These are phyloP conservation scores for Cercospora sp. DNA, from an alignment of 2,329 filamentous ascomycete species.

Conservation along the genomic window DNA sequence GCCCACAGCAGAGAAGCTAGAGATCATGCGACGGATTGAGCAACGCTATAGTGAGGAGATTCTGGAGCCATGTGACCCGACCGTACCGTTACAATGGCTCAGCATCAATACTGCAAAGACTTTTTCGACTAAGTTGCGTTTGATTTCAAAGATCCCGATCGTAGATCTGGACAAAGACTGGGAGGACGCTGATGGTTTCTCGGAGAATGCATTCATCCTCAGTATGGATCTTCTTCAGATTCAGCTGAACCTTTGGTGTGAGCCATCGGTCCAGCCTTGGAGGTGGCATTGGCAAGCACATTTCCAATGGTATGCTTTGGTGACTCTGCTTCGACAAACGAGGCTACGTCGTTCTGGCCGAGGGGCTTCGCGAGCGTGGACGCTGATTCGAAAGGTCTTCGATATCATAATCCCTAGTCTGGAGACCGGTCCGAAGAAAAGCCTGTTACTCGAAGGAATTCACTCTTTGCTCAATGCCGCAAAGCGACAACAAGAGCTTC, in stretches of 20 bases:
- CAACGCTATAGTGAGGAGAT: conserved; percentile 30
- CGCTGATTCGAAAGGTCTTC: conserved; percentile 28
- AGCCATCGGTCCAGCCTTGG: conserved; percentile 33
- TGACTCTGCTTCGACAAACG: conserved; percentile 31
- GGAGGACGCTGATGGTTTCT: conserved; percentile 27
- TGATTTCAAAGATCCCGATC: conserved; percentile 31
- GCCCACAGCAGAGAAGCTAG: conserved; percentile 29
- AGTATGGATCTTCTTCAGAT: conserved; percentile 31
- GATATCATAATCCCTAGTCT: conserved; percentile 32
- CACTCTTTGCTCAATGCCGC: conserved; percentile 29
- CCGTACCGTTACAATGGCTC: conserved; percentile 31
- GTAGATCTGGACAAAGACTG: conserved; percentile 27
- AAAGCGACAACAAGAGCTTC: conserved; percentile 24
- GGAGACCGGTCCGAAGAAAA: conserved; percentile 25
- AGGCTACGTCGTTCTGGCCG: conserved; percentile 26
- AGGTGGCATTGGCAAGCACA: conserved; percentile 34
- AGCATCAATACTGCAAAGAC: conserved; percentile 32
- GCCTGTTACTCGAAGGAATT: conserved; percentile 28
- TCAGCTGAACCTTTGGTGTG: conserved; percentile 32
- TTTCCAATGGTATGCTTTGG: conserved; percentile 35
- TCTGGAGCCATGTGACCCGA: conserved; percentile 31
- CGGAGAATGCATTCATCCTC: conserved; percentile 31
- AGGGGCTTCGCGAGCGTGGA: conserved; percentile 28
- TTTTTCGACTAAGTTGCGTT: conserved; percentile 30
- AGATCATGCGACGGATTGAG: conserved; percentile 31